Conservation (phyloP, 2,329 filamentous ascomycete species). For the Cercospora citrullina region DNA sequence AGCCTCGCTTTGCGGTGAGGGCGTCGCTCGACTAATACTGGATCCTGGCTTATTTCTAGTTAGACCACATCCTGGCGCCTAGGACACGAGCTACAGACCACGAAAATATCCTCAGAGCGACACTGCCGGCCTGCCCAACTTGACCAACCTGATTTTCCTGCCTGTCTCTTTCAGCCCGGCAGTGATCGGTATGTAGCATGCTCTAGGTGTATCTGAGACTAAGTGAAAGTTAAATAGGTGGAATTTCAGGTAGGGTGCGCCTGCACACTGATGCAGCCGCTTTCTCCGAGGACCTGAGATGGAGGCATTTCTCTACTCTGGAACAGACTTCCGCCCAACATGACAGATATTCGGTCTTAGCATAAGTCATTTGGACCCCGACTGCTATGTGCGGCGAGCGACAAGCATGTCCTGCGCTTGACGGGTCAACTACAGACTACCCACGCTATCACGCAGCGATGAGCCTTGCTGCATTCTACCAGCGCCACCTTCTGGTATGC, state of each 20-base stretch:
- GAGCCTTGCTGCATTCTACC: not conserved
- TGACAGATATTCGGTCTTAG: not conserved
- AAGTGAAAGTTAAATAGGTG: not conserved
- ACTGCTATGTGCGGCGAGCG: not conserved
- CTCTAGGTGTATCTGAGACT: not conserved
- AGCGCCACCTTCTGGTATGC: not conserved
- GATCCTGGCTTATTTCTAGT: not conserved
- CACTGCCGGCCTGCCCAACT: not conserved
- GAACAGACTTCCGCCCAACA: not conserved
- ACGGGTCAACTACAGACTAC: not conserved
- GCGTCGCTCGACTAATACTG: not conserved
- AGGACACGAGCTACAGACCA: not conserved
- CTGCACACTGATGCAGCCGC: not conserved
- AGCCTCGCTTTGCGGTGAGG: not conserved
- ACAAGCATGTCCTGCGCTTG: not conserved
- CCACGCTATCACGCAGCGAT: not conserved
- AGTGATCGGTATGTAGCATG: not conserved
- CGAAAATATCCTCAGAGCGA: not conserved
- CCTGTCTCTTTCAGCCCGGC: not conserved
- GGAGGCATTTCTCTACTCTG: not conserved
- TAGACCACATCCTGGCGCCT: not conserved
- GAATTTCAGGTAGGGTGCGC: not conserved
- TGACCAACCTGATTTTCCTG: not conserved
- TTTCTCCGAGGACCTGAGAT: not conserved
- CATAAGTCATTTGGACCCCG: not conserved